Percentiles rank a stretch among this genome's conserved stretches.
phyloP scores from a whole-genome alignment of 1,284 basidiomycete genomes.

The Puccinia hordei region DNA sequence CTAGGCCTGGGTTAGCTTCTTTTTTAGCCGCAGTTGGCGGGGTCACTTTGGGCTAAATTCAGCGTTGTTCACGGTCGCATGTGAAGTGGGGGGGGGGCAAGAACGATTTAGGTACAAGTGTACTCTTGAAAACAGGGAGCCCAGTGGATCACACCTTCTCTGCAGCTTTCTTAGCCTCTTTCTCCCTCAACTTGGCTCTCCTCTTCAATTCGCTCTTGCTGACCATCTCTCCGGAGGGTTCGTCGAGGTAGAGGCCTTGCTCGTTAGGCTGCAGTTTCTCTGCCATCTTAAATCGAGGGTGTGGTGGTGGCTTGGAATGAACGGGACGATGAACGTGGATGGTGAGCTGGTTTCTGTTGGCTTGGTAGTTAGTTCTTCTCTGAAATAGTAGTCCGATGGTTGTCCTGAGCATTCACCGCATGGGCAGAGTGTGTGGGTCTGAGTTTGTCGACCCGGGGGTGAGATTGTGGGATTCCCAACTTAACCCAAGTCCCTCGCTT shows the following conservation, averaged over 20 bases:
- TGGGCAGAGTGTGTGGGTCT: too few relatives aligned
- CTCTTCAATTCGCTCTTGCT: constrained; percentile 93
- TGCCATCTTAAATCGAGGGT: constrained; percentile 52
- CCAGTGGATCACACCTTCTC: constrained; percentile 52
- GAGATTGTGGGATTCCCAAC: too few relatives aligned
- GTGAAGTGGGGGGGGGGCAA: too few relatives aligned
- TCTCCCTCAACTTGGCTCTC: constrained; percentile 79
- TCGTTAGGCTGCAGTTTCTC: constrained; percentile 60
- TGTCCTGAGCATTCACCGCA: too few relatives aligned
- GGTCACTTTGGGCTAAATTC: constrained; percentile 60
- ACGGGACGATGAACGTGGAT: not conserved
- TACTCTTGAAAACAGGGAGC: too few relatives aligned
- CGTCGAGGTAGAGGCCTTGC: constrained; percentile 64
- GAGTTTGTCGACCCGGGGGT: too few relatives aligned
- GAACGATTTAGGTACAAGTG: constrained; percentile 31
- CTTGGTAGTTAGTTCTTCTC: too few relatives aligned
- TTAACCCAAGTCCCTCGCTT: too few relatives aligned
- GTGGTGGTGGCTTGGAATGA: not conserved
- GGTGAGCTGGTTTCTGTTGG: not conserved
- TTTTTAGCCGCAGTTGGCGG: constrained; percentile 55
- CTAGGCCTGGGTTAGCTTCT: constrained; percentile 52
- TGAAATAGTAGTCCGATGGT: too few relatives aligned
- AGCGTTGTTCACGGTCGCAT: constrained; percentile 62
- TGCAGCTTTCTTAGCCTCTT: constrained; percentile 83
- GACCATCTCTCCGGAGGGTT: constrained; percentile 87